Conservation (phyloP, 2,329 filamentous ascomycete genomes). For the Penicillium hesseltinei region DNA sequence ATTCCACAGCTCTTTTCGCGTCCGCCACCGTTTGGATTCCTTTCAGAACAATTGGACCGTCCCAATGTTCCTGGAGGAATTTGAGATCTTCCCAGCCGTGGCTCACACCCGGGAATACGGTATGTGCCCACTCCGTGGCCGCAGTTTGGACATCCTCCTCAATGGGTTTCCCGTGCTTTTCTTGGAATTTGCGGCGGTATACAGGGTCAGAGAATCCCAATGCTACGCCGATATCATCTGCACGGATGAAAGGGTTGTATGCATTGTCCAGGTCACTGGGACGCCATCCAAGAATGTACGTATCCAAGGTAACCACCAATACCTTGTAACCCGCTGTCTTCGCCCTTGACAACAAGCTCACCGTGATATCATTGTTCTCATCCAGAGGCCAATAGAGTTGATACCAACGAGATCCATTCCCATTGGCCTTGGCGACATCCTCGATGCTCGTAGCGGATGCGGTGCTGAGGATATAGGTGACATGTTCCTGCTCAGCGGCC, state of each 20-base stretch:
- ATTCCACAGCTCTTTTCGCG: conserved; percentile 44
- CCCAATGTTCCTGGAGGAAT: conserved; percentile 57
- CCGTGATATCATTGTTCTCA: conserved; percentile 61
- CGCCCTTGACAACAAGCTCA: conserved; percentile 60
- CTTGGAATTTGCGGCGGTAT: conserved; percentile 56
- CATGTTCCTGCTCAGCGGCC: conserved; percentile 56
- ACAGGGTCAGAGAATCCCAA: conserved; percentile 66
- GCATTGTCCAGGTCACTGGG: conserved; percentile 63
- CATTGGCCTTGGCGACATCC: conserved; percentile 59
- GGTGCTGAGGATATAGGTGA: conserved; percentile 67
- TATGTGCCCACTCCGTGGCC: conserved; percentile 51
- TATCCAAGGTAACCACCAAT: conserved; percentile 70
- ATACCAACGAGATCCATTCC: conserved; percentile 61
- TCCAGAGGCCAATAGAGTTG: conserved; percentile 69
- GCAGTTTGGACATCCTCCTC: conserved; percentile 51
- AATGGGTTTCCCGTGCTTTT: conserved; percentile 39
- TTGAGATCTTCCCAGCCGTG: conserved; percentile 61
- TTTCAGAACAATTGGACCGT: conserved; percentile 61
- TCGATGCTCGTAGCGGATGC: conserved; percentile 64
- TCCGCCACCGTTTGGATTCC: conserved; percentile 52
- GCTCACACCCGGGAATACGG: conserved; percentile 53
- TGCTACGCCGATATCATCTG: conserved; percentile 50
- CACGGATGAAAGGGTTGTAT: conserved; percentile 43
- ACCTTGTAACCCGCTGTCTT: conserved; percentile 61
- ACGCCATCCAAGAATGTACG: conserved; percentile 66